Base-by-base conservation (phyloP, 2,329 filamentous ascomycete genomes). In the Ophiostoma fasciatum region DNA sequence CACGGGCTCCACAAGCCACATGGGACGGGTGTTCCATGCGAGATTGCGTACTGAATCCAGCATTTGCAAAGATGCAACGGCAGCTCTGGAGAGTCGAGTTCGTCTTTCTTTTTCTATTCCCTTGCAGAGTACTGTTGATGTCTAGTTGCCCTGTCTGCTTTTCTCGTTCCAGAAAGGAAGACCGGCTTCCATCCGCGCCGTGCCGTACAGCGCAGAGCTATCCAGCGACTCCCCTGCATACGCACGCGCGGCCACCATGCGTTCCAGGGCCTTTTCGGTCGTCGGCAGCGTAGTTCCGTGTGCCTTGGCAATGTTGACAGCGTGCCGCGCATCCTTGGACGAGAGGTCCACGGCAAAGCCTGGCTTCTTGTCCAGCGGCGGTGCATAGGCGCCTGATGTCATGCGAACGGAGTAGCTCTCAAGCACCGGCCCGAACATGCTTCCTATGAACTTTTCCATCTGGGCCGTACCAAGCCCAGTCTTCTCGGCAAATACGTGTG, bases 341-440 rank as follows among this genome's bases (percentile, higher is more conserved):
- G 37, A 21, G 32, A 39, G 37, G 9, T 35, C 22, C 22, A 35
- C 37, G 18, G 8, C 32, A 19, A 39, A 39, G 3, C 32, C 32
- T 11, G 37, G 22, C 31, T 34, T 34, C 6, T 7, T 17, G 28
- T 30, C 31, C 5, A 28, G 31, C 14, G 36, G 31, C 13, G 36
- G 36, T 1, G 28, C 32, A 8, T 21, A 39, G 5, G 32, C 32
- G 7, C 37, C 37, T 1, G 32, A 28, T 2, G 33, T 35, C 32
- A 39, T 28, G 22, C 37, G 37, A 32, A 35, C 32, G 7, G 37
- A 39, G 37, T 39, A 39, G 37, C 32, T 35, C 25, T 35, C 28
- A 6, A 35, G 18, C 28, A 35, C 32, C 5, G 32, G 32, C 3
- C 32, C 37, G 15, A 35, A 39, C 37, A 39, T 35, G 23, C 19